Base-by-base conservation (phyloP, 305 asterid species). In the Lippia alba region DNA sequence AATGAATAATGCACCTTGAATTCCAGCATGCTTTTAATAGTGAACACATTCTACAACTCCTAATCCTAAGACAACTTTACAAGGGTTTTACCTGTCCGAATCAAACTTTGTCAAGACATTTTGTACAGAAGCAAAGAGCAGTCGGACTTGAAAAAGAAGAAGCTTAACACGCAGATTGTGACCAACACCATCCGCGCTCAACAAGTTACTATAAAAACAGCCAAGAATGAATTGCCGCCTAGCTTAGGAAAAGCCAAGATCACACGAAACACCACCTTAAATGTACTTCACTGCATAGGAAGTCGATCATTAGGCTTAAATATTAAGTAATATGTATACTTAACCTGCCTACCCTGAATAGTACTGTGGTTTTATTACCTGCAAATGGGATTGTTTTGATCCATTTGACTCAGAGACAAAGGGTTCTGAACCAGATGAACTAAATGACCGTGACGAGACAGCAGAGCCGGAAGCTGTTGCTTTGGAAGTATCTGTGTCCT, bases 191-290 rank as follows among this genome's bases (percentile, higher is more conserved):
- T 24, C 30, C 30, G 30, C 30, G 2, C 30, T 24, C 30, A 24
- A 24, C 62, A 64, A 67, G 41, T 10, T 18, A 50, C 74, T 53
- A 64, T 51, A 74, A 55, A 67, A 75, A 70, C 79, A 90, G 97
- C 97, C 96, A 91, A 89, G 96, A 85, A 91, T 91, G 97, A 91
- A 72, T 87, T 91, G 96, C 96, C 92, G 84, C 78, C 78, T 79
- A 76, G 78, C 85, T 57, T 39, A 51, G 65, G n/a, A 75, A 64
- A 78, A 71, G 83, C 89, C 85, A 69, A 68, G 88, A 72, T 51
- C 66, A 34, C 76, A 56, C 20, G 70, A 62, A 65, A 57, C 64
- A 45, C 53, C 66, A 34, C 48, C 60, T 20, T 56, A 12, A 56
- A 5, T 56, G 15, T 30, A 36, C 40, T 54, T 67, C 73, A 71